phyloP scores from a whole-genome alignment of 2,329 filamentous ascomycete genomes.

The Tolypocladium sp. region DNA sequence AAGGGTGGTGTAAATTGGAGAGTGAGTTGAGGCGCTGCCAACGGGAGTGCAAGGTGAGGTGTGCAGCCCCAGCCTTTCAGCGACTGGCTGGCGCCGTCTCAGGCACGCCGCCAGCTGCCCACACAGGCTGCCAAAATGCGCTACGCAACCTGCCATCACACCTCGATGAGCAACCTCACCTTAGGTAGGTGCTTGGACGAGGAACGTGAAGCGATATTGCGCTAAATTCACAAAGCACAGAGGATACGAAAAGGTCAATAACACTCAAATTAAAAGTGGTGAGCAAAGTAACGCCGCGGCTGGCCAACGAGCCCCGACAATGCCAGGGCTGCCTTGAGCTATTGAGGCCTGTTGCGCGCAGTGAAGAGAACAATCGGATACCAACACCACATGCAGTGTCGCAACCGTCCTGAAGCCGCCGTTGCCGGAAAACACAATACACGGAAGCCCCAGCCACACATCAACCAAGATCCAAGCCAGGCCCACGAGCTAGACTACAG shows the following conservation, averaged over 20 bases:
- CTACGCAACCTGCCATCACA: neutral
- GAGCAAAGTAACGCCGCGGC: neutral
- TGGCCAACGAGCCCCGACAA: neutral
- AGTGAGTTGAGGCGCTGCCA: neutral
- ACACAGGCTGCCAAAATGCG: neutral
- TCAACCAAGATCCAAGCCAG: neutral
- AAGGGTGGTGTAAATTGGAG: conserved; percentile 1
- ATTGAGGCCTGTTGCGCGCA: neutral
- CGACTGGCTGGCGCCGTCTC: neutral
- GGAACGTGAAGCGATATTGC: neutral
- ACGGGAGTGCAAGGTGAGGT: neutral
- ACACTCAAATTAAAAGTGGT: neutral
- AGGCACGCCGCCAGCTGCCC: neutral
- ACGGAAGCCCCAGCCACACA: too few relatives aligned
- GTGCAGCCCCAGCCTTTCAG: neutral
- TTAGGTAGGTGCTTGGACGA: neutral
- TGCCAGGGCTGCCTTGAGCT: neutral
- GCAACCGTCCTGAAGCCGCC: neutral
- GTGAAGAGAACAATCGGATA: neutral
- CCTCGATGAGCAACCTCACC: neutral
- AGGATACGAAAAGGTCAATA: neutral
- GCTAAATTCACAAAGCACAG: neutral
- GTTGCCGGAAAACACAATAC: neutral
- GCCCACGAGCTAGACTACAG: neutral
- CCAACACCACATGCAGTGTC: neutral